A percentile compares a stretch with the other conserved stretches of the same genome.
Evolutionary conservation across 495 filamentous ascomycete genomes (phyloP).

Genomic region (Talaromyces proteolyticus): DNA sequence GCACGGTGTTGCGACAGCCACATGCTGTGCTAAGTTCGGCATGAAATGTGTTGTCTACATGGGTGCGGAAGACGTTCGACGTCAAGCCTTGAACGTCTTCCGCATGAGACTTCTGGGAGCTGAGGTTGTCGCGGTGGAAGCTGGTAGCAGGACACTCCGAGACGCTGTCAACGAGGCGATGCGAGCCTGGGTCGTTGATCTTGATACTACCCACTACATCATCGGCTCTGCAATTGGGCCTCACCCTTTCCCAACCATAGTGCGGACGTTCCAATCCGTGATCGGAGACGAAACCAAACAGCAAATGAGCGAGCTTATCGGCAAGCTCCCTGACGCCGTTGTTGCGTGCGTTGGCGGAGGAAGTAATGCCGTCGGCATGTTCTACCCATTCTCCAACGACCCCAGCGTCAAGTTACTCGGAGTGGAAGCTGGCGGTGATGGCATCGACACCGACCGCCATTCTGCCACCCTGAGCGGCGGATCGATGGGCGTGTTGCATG

Average conservation of each 20-base stretch:
- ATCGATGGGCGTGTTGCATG: slow-evolving; percentile 88
- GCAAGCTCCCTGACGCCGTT: slow-evolving; percentile 90
- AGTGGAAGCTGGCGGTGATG: slow-evolving; percentile 95
- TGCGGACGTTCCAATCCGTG: slow-evolving; percentile 90
- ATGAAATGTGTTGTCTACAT: slow-evolving; percentile 96
- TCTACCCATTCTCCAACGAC: slow-evolving; percentile 90
- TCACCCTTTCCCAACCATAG: slow-evolving; percentile 93
- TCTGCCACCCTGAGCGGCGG: slow-evolving; percentile 84
- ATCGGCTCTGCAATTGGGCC: slow-evolving; percentile 93
- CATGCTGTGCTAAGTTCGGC: slow-evolving; percentile 93
- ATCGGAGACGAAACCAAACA: slow-evolving; percentile 89
- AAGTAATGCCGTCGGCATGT: slow-evolving; percentile 88
- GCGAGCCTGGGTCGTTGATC: slow-evolving; percentile 78
- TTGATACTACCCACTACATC: slow-evolving; percentile 92
- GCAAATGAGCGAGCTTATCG: slow-evolving; percentile 73
- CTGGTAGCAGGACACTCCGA: slow-evolving; percentile 78
- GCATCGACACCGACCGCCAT: slow-evolving; percentile 82
- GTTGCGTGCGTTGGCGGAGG: slow-evolving; percentile 96
- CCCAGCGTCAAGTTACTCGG: slow-evolving; percentile 80
- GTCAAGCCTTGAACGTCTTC: slow-evolving; percentile 94
- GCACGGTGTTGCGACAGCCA: slow-evolving; percentile 92
- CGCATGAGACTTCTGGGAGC: slow-evolving; percentile 94
- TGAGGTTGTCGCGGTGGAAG: slow-evolving; percentile 78
- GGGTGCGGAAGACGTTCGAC: slow-evolving; percentile 89
- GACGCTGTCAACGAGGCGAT: slow-evolving; percentile 95